Percentiles rank a stretch among this genome's conserved stretches.
phyloP scores from a whole-genome alignment of 2,329 filamentous ascomycete genomes.

The Seiridium cupressi region DNA sequence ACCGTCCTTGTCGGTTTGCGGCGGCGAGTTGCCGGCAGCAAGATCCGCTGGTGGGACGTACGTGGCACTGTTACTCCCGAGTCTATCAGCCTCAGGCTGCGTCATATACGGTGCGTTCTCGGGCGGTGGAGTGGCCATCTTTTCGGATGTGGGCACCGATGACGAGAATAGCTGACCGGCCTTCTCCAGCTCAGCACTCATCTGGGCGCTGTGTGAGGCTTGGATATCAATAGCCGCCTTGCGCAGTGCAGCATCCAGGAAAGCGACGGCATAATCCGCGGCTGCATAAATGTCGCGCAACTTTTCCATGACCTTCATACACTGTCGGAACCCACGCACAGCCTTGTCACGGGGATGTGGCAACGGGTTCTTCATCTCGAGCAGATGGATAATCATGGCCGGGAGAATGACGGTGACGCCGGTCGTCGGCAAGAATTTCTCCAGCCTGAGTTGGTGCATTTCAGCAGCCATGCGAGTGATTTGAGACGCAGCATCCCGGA shows the following conservation, averaged over 20 bases:
- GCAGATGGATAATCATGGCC: slow-evolving; percentile 88
- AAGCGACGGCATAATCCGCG: slow-evolving; percentile 93
- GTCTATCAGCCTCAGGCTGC: slow-evolving; percentile 22
- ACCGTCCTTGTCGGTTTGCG: slow-evolving; percentile 39
- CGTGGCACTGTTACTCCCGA: slow-evolving; percentile 19
- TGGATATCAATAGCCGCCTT: slow-evolving; percentile 78
- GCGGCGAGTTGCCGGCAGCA: slow-evolving; percentile 38
- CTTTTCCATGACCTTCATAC: slow-evolving; percentile 87
- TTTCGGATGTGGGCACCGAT: slow-evolving; percentile 12
- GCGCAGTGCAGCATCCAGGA: slow-evolving; percentile 86
- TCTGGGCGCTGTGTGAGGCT: slow-evolving; percentile 28
- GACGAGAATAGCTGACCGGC: neutral
- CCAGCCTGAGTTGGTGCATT: slow-evolving; percentile 69
- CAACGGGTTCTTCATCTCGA: slow-evolving; percentile 85
- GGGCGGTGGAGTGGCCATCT: slow-evolving; percentile 49
- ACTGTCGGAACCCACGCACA: slow-evolving; percentile 80
- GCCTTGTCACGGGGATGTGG: slow-evolving; percentile 70
- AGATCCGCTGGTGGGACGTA: slow-evolving; percentile 17
- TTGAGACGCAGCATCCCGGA: slow-evolving; percentile 78
- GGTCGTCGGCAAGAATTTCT: slow-evolving; percentile 80
- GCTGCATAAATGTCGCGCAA: slow-evolving; percentile 88
- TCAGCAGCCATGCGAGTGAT: slow-evolving; percentile 83
- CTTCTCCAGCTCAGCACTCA: slow-evolving; percentile 19
- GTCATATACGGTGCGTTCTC: slow-evolving; percentile 44
- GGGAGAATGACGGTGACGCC: slow-evolving; percentile 89